Base-by-base conservation (phyloP, 1,139 yeast genomes). In the Entelexis paramagnoliae region DNA sequence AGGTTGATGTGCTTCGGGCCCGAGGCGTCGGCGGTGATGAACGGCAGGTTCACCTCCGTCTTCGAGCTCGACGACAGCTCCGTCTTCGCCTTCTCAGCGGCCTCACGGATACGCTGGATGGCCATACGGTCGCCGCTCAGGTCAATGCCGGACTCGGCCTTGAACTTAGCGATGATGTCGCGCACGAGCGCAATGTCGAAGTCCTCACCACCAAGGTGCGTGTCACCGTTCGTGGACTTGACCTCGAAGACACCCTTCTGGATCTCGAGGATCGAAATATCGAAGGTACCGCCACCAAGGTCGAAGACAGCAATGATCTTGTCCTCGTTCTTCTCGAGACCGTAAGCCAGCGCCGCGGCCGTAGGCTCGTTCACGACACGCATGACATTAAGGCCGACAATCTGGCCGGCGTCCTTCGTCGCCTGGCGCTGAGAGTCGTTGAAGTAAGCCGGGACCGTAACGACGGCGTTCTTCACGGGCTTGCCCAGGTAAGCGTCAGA, bases 311-410 rank as follows among this genome's bases (percentile, higher is more conserved):
- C 89, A 59, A 84, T 87, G 69, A 79, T 77, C 64, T 71, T 74
- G 65, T 83, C 82, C 44, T 58, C 59, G 62, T 78, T 77, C 76
- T 82, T 83, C 71, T 89, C 97, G 63, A 89, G 77, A 73, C 97
- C 97, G 71, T 89, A 91, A 57, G 98, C 98, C 64, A 89, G 76
- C 55, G 97, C 97, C 62, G 97, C 98, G 58, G 98, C 97, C 62
- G 98, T 89, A 67, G 97, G 97, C 76, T 89, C 98, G 77, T 89
- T 91, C 62, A 89, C 96, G 63, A 89, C 96, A 77, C 97, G 85
- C 70, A 91, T 77, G 60, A 91, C 96, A 74, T 88, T 88, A 66
- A 89, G 76, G 58, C 97, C 97, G 61, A 88, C 95, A 73, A 89
- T 88, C 72, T 88, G 91, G 77, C 97, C 97, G 55, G 97, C 96